Base-by-base conservation (phyloP, 1,284 basidiomycete genomes). In the Paramarasmius palmivorus region DNA sequence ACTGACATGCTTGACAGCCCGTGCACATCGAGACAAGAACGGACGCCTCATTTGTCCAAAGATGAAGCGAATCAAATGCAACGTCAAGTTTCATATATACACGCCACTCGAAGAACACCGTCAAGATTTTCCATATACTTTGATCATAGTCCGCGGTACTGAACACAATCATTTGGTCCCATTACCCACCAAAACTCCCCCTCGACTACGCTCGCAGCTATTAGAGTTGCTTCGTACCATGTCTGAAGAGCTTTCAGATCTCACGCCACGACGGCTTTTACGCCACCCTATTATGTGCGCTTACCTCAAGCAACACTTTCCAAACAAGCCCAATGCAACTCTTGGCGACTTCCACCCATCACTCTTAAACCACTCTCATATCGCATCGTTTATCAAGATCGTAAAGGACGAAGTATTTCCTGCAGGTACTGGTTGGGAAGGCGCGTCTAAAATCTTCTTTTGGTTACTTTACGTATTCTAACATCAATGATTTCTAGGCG, bases 201-300 rank as follows among this genome's bases (percentile, higher is more conserved):
- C 41, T 2, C 4, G 4, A 1, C 41, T 62, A 14, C 52, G 53
- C 1, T 7, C 22, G n/a, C 34, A 50, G 14, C 19, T 64, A 2
- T 39, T 50, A 4, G 26, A 34, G 2, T 32, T 61, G 10, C 25
- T 63, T 3, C 6, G 53, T 12, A 41, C 26, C 1, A 8, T 63
- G 5, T 57, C 50, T 1, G 39, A 50, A 12, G 61, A 64, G 36
- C 53, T 67, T 15, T 32, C 63, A 0, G 61, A 66, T 34, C 34
- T 67, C 2, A 67, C 65, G 8, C 56, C 65, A 0, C 44, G 63
- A 5, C 32, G 52, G 15, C 61, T 67, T 32, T 44, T 66, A 3
- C 53, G 56, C 1, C 63, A 66, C 48, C 53, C 62, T 2, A 15
- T 57, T 7, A 22, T 57, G 0, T 46, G 57, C 17, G 47, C 54